Base-by-base conservation (phyloP, 495 filamentous ascomycete species). In the Patellaria atrata region DNA sequence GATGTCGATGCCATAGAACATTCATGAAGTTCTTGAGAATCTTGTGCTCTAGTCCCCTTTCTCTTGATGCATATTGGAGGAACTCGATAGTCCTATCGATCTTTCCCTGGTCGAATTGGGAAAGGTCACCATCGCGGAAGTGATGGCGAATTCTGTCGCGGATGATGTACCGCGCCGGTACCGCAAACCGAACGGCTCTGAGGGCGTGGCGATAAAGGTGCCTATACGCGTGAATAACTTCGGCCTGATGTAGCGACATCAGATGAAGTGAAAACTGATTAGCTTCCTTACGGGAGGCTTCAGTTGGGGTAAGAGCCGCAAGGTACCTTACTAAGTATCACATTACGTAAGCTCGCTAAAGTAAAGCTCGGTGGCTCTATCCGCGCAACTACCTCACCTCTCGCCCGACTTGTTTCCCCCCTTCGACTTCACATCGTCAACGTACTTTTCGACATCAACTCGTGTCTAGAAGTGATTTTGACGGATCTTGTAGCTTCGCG, bases 51-150 rank as follows among this genome's bases (percentile, higher is more conserved):
- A 87, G 39, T 0, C 84, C 83, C 16, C 57, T 65, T 39, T 65
- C 53, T 27, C 61, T 54, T 6, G 76, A 63, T 5, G 89, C 89
- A 18, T 68, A 65, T 22, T 71, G 59, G 4, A 96, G 62, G 49
- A 97, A 94, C 37, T 65, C 62, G 12, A 91, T 38, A 0, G 89
- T 97, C 33, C 82, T 79, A 32, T 60, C 53, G 22, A 93, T 71
- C 37, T 64, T 70, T 17, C 62, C 53, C 25, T 57, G 47, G 44
- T 82, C 61, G 43, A 79, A 81, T 8, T 67, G 58, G 30, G 59
- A 55, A 3, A 50, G 40, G 4, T 54, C 41, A 25, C 60, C 57
- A 19, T 65, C 65, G 24, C 83, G 80, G 56, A 93, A 97, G 7
- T 75, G 71, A 0, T 45, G 54, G 28, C 82, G 75, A 22, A 97